phyloP scores from a whole-genome alignment of 108 stramenopile genomes.

The Epithemia pelagica region DNA sequence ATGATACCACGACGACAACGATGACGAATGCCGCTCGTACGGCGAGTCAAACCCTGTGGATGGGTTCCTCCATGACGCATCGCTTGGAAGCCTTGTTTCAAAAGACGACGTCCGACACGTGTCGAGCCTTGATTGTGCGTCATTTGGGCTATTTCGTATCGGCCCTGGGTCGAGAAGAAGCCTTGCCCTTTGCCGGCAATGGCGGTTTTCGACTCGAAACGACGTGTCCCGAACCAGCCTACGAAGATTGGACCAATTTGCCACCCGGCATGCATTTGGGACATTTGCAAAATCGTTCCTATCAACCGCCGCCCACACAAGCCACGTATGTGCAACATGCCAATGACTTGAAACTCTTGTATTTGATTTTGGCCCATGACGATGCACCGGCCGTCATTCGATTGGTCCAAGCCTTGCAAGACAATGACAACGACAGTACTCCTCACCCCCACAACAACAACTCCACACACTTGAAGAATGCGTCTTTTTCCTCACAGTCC shows the following conservation, averaged over 20 bases:
- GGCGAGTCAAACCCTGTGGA: not conserved
- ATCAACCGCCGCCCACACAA: conserved; percentile 59
- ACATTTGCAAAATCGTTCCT: conserved; percentile 63
- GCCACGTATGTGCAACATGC: conserved; percentile 58
- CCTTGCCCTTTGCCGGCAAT: conserved; percentile 41
- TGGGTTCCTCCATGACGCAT: not conserved
- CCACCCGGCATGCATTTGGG: conserved; percentile 47
- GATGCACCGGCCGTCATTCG: conserved; percentile 72
- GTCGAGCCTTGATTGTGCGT: conserved; percentile 67
- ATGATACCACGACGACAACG: not conserved
- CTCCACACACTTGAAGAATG: not conserved
- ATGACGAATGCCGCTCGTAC: not conserved
- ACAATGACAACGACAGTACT: conserved; percentile 27
- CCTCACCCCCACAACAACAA: too few relatives aligned
- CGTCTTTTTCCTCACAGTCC: too few relatives aligned
- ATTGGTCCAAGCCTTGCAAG: conserved; percentile 71
- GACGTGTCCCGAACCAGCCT: conserved; percentile 36
- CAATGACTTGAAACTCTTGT: conserved; percentile 59
- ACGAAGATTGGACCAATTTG: conserved; percentile 64
- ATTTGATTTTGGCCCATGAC: conserved; percentile 83
- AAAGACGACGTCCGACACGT: conserved; percentile 68
- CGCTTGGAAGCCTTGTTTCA: conserved; percentile 32
- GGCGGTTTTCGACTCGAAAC: conserved; percentile 35
- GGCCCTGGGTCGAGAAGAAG: conserved; percentile 65
- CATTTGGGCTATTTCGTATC: conserved; percentile 67